phyloP scores from a whole-genome alignment of 2,329 filamentous ascomycete genomes.

The Cladosporium sp. region DNA sequence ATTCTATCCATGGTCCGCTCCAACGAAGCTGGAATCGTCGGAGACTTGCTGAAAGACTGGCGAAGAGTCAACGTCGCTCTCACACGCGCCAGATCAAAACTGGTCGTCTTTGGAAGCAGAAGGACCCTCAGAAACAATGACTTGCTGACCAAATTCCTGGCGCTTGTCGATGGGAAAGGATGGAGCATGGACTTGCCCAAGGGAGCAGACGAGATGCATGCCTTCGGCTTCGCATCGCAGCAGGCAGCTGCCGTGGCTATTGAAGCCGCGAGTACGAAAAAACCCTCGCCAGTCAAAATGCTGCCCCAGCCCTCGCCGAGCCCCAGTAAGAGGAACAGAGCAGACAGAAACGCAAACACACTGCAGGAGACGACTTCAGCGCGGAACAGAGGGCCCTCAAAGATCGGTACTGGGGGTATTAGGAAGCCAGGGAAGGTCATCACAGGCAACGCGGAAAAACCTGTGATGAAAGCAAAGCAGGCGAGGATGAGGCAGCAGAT shows the following conservation, averaged over 20 bases:
- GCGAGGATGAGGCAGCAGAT: conserved; percentile 22
- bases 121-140: conserved; percentile 69
- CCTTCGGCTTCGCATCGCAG: conserved; percentile 25
- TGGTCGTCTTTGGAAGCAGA: conserved; percentile 81
- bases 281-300: not conserved
- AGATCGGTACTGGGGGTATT: not conserved
- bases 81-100: conserved; percentile 85
- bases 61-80: conserved; percentile 93
- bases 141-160: conserved; percentile 71
- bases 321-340: conserved; percentile 5
- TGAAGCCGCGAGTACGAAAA: conserved; percentile 1
- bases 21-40: conserved; percentile 79
- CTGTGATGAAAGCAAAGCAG: conserved; percentile 14
- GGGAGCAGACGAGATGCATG: conserved; percentile 21
- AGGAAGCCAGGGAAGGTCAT: conserved; percentile 14
- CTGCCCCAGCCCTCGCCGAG: not conserved
- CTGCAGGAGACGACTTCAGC: conserved; percentile 1
- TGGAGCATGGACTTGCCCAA: conserved; percentile 71
- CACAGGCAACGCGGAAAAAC: not conserved
- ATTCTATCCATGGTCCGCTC: conserved; percentile 83
- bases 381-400: not conserved
- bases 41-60: conserved; percentile 88
- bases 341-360: not conserved
- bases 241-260: conserved; percentile 10
- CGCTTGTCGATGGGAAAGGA: conserved; percentile 68